Base-by-base conservation (phyloP, 169 alveolate genomes). In the Eimeria sp. region DNA sequence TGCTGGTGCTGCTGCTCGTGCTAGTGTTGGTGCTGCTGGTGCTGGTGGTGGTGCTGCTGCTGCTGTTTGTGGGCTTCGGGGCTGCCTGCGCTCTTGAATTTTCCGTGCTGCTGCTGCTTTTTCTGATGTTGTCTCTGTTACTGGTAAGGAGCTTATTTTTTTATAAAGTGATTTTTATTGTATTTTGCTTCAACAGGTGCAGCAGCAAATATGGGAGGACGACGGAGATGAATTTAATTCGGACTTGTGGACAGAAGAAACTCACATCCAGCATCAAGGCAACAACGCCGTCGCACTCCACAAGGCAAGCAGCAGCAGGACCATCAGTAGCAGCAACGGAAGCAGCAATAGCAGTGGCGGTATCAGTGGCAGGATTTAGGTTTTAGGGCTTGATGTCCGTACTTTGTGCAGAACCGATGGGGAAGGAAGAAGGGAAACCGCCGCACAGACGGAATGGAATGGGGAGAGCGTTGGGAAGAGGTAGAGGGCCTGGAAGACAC, bases 381-480 rank as follows among this genome's bases (percentile, higher is more conserved):
- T 1, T 30, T 30, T 67, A 25, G 78, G 40, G 45, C 1, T n/a
- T 67, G 40, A 30, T 3, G 30, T 80, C 6, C 54, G 61, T 54
- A 11, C 16, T 57, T 27, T 16, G 75, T 45, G 87, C 95, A 90
- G 95, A 47, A 18, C 65, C 58, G 40, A 61, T 67, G 58, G 27
- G 95, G 95, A 9, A 47, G 86, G 27, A 90, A 90, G 89, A 72
- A 72, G 63, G 80, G 86, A 25, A n/a, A 75, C 27, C 88, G 95
- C 25, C 76, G 58, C 89, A 13, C 40, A 18, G 95, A 90, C 89
- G 89, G 89, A 40, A 90, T 57, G 75, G 57, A 51, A 65, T 90
- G 95, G 95, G 95, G 95, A 22, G 95, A 90, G 89, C 57, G 40
- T 34, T 90, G 95, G 95, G 80, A 70, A 13, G 86, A 89, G 73